Evolutionary conservation across 306 rosid genomes (phyloP).

Genomic region (Comarum palustre): DNA sequence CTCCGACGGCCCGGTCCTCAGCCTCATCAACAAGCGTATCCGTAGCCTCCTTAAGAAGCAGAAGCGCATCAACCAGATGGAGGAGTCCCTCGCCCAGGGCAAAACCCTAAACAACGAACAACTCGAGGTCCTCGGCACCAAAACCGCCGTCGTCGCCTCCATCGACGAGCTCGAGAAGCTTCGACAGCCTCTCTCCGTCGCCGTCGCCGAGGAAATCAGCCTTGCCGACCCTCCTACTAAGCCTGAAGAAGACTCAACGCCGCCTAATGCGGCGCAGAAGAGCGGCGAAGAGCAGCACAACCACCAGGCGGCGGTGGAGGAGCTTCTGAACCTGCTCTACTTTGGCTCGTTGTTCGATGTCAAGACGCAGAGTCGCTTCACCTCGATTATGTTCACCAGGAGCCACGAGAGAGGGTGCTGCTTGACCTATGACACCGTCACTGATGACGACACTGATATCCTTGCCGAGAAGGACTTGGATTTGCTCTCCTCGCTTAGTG

Average conservation of each 20-base stretch:
- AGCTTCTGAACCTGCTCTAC: conserved; percentile 74
- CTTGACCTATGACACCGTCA: conserved; percentile 88
- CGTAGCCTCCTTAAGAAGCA: conserved; percentile 74
- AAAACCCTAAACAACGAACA: conserved; percentile 77
- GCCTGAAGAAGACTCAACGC: not conserved
- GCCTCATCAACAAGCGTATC: conserved; percentile 84
- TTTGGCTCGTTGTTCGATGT: conserved; percentile 90
- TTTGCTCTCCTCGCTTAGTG: conserved; percentile 56
- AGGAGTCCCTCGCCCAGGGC: conserved; percentile 69
- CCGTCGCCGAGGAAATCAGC: conserved; percentile 62
- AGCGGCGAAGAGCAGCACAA: conserved; percentile 9
- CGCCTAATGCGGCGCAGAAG: not conserved
- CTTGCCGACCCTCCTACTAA: conserved; percentile 33
- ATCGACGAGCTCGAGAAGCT: conserved; percentile 96
- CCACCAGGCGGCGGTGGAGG: conserved; percentile 44
- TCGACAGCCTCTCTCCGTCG: conserved; percentile 68
- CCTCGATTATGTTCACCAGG: conserved; percentile 76
- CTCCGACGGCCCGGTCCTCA: conserved; percentile 85
- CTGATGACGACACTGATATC: conserved; percentile 94
- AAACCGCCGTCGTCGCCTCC: conserved; percentile 45
- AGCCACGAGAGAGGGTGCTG: conserved; percentile 92
- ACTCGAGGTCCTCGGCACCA: conserved; percentile 77
- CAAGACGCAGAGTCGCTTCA: conserved; percentile 77
- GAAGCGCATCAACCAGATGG: conserved; percentile 71
- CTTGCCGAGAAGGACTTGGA: conserved; percentile 86